Percentiles rank a stretch among this genome's conserved stretches.
These are phyloP conservation scores for Rhizophagus prolifer DNA, from an alignment of 192 early-diverging fungal genomes.

Conservation along the genomic window DNA sequence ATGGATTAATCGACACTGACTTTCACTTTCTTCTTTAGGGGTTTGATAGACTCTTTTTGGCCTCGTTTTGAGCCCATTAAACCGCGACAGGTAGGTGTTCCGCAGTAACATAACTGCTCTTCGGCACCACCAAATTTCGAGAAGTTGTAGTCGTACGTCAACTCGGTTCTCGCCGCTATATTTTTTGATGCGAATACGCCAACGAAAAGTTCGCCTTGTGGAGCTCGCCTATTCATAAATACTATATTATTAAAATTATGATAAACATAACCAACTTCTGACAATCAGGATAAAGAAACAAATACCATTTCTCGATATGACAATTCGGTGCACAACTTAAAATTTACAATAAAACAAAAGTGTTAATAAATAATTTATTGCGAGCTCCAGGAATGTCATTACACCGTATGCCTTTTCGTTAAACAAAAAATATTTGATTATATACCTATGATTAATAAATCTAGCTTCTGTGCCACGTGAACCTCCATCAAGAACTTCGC, in stretches of 20 bases:
- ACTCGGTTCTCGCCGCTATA: slow-evolving; percentile 63
- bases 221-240: slow-evolving; percentile 38
- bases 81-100: slow-evolving; percentile 65
- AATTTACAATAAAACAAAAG: not conserved
- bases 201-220: slow-evolving; percentile 70
- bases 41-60: not conserved
- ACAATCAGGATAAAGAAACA: not conserved
- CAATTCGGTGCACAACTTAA: slow-evolving; percentile 79
- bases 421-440: not conserved
- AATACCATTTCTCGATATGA: slow-evolving; percentile 85
- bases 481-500: slow-evolving; percentile 79
- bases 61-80: slow-evolving; percentile 42
- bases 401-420: too few species aligned
- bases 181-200: slow-evolving; percentile 74
- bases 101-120: slow-evolving; percentile 71
- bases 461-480: slow-evolving; percentile 76
- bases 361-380: not conserved
- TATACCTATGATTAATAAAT: slow-evolving; percentile 76
- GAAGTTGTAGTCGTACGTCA: slow-evolving; percentile 88
- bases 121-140: slow-evolving; percentile 62
- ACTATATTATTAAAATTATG: not conserved
- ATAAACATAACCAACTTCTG: not conserved
- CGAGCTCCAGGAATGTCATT: too few species aligned
- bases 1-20: not conserved
- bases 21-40: not conserved